A percentile compares a stretch with the other conserved stretches of the same genome.
phyloP scores from a whole-genome alignment of 1,284 basidiomycete genomes.

The Grifola frondosa region DNA sequence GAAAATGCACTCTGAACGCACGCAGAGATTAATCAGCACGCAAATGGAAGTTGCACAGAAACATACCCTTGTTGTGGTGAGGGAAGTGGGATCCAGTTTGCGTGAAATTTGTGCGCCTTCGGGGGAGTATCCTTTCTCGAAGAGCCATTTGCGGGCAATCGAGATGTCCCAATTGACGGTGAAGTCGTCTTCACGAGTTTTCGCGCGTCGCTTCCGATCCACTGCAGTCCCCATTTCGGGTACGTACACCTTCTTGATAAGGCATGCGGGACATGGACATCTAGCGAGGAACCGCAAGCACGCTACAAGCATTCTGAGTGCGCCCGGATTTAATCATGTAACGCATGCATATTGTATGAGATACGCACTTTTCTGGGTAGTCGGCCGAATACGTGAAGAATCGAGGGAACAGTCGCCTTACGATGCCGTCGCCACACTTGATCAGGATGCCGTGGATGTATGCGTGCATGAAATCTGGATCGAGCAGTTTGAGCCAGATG shows the following conservation, averaged over 20 bases:
- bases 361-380: constrained; percentile 31
- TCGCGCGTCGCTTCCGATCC: constrained; percentile 2
- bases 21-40: constrained; percentile 1
- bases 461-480: constrained; percentile 20
- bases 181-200: constrained; percentile 2
- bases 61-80: constrained; percentile 6
- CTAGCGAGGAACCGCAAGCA: constrained; percentile 17
- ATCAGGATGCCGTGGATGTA: constrained; percentile 28
- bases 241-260: constrained; percentile 19
- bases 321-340: constrained; percentile 19
- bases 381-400: constrained; percentile 31
- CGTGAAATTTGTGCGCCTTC: constrained; percentile 6
- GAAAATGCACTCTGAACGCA: constrained; percentile 29
- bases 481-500: constrained; percentile 20
- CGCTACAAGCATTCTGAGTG: constrained; percentile 26
- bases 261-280: constrained; percentile 33
- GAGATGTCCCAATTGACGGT: not conserved
- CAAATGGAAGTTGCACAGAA: not conserved
- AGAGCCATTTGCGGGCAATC: constrained; percentile 3
- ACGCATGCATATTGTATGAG: constrained; percentile 19
- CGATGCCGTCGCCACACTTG: constrained; percentile 23
- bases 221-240: constrained; percentile 6
- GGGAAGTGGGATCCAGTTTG: constrained; percentile 1
- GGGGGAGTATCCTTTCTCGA: constrained; percentile 11
- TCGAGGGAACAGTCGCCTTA: constrained; percentile 23